Percentiles rank a stretch among this genome's conserved stretches.
Conservation (phyloP, 1,139 yeast species). For the Candida labiduridarum region DNA sequence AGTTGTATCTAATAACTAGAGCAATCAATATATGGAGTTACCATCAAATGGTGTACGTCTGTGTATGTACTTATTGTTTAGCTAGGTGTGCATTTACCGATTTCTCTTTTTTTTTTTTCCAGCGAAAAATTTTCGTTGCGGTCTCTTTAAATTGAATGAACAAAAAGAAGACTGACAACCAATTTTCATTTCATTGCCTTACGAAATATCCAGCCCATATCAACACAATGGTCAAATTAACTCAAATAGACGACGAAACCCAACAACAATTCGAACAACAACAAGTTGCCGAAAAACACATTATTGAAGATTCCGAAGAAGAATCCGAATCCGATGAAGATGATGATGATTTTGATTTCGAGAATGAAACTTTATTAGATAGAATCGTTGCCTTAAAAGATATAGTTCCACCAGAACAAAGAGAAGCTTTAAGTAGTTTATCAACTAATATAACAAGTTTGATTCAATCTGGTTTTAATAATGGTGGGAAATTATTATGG, state of each 20-base stretch:
- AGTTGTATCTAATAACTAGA: not conserved
- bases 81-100: not conserved
- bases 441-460: slow-evolving; percentile 37
- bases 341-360: slow-evolving; percentile 75
- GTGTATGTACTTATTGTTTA: no score
- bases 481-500: slow-evolving; percentile 83
- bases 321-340: slow-evolving; percentile 66
- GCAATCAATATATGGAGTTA: no score
- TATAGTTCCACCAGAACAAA: slow-evolving; percentile 85
- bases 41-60: no score
- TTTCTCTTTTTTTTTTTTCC: not conserved
- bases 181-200: not conserved
- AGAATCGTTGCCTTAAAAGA: slow-evolving; percentile 91
- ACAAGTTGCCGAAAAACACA: slow-evolving; percentile 14
- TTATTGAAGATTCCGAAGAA: slow-evolving; percentile 35
- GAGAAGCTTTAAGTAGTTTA: slow-evolving; percentile 49
- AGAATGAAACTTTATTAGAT: slow-evolving; percentile 81
- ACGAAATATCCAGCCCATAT: not conserved
- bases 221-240: slow-evolving; percentile 66
- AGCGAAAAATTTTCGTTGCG: not conserved
- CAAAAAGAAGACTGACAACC: not conserved
- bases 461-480: slow-evolving; percentile 49
- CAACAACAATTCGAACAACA: slow-evolving; percentile 24
- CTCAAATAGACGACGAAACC: slow-evolving; percentile 62
- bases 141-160: not conserved